phyloP scores from a whole-genome alignment of 2,329 filamentous ascomycete species.

The Colletotrichum phormii region DNA sequence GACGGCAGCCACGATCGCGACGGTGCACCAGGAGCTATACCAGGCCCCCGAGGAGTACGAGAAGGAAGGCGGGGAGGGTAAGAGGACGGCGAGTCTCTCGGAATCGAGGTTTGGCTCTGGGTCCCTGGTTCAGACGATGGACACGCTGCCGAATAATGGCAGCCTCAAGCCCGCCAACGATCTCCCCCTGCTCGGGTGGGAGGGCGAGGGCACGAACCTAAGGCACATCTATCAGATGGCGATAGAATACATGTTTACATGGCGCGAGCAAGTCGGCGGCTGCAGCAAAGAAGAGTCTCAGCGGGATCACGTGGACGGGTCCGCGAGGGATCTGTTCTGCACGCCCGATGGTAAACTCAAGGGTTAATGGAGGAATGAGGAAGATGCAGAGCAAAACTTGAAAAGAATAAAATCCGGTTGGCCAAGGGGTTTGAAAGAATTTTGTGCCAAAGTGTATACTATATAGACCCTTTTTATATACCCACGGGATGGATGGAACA shows the following conservation, averaged over 20 bases:
- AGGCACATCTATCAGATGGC: constrained; percentile 57
- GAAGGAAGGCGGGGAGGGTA: constrained; percentile 39
- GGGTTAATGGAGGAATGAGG: constrained; percentile 45
- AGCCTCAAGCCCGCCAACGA: constrained; percentile 56
- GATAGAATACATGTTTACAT: constrained; percentile 65
- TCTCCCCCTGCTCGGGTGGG: constrained; percentile 73
- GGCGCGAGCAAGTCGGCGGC: constrained; percentile 74
- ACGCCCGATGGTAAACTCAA: constrained; percentile 17
- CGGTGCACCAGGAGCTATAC: constrained; percentile 81
- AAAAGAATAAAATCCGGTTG: too few species aligned
- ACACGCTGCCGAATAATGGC: constrained; percentile 58
- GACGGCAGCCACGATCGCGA: constrained; percentile 69
- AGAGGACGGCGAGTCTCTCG: constrained; percentile 41
- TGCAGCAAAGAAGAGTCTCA: constrained; percentile 59
- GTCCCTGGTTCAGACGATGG: constrained; percentile 58
- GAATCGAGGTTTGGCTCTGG: constrained; percentile 41
- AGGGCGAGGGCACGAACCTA: constrained; percentile 62
- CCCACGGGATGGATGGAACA: constrained; percentile 22
- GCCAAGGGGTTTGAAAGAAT: not conserved
- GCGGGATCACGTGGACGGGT: constrained; percentile 46
- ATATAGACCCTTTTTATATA: constrained; percentile 35
- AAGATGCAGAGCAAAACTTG: not conserved
- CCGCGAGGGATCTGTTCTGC: constrained; percentile 76
- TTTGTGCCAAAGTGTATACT: not conserved
- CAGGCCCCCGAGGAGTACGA: constrained; percentile 77